A percentile compares a stretch with the other conserved stretches of the same genome.
Conservation (phyloP, 2,329 filamentous ascomycete species). For the Xylariaceae sp. region DNA sequence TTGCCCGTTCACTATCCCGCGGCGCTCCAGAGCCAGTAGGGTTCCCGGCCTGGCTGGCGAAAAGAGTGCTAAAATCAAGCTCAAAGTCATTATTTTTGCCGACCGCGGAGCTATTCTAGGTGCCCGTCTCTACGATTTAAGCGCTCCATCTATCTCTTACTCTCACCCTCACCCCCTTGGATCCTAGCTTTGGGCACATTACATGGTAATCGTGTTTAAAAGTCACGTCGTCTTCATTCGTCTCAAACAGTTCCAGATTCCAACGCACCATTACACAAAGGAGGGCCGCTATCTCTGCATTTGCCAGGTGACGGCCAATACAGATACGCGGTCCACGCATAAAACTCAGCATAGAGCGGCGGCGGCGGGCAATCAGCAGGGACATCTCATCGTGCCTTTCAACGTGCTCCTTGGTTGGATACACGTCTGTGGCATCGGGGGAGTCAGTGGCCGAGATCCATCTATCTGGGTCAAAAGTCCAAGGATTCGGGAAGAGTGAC, state of each 20-base stretch:
- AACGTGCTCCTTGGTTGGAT: not conserved
- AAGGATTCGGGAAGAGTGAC: conserved; percentile 12
- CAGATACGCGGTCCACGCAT: conserved; percentile 46
- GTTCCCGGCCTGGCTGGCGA: too few relatives aligned
- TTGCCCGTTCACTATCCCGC: too few relatives aligned
- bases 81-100: too few relatives aligned
- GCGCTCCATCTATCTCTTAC: conserved; percentile 10
- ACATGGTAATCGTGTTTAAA: conserved; percentile 32
- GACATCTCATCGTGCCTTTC: not conserved
- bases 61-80: too few relatives aligned
- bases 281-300: conserved; percentile 40
- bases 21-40: too few relatives aligned
- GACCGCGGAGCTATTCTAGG: too few relatives aligned
- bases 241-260: conserved; percentile 38
- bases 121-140: too few relatives aligned
- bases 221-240: conserved; percentile 34
- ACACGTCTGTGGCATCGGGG: not conserved
- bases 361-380: conserved; percentile 4
- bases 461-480: conserved; percentile 13
- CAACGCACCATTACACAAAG: conserved; percentile 38
- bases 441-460: not conserved
- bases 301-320: conserved; percentile 47
- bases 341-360: conserved; percentile 17
- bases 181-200: conserved; percentile 23
- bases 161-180: conserved; percentile 26